A percentile compares a stretch with the other conserved stretches of the same genome.
These are phyloP conservation scores for Selenicereus undatus DNA, from an alignment of 148 eudicot genomes.

Conservation along the genomic window DNA sequence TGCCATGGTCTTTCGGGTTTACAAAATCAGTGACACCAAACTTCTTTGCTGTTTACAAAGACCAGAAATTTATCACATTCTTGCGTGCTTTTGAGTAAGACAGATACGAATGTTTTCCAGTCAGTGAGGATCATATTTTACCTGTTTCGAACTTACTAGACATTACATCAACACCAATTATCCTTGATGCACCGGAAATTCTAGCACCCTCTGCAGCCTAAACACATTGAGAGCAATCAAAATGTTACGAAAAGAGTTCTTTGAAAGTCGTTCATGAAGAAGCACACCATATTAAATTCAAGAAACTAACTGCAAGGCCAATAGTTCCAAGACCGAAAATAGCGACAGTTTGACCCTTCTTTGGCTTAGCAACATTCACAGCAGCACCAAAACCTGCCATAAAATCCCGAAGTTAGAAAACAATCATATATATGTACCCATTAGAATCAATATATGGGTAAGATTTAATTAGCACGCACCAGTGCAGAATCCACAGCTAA, in stretches of 20 bases:
- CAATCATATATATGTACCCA: background rate
- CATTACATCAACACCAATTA: slow-evolving; percentile 52
- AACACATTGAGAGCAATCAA: background rate
- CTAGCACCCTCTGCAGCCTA: slow-evolving; percentile 64
- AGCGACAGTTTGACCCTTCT: slow-evolving; percentile 67
- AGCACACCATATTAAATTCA: background rate
- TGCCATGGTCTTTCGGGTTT: slow-evolving; percentile 48
- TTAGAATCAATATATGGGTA: background rate
- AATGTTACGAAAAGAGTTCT: background rate
- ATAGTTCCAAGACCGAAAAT: slow-evolving; percentile 78
- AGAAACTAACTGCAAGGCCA: slow-evolving; percentile 64
- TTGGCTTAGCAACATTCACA: slow-evolving; percentile 78
- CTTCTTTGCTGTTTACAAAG: slow-evolving; percentile 39
- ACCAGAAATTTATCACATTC: background rate
- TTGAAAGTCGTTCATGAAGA: background rate
- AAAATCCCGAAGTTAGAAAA: background rate
- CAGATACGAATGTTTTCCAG: background rate
- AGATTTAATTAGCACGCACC: slow-evolving; percentile 36
- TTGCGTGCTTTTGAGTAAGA: background rate
- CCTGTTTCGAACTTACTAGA: slow-evolving; percentile 16
- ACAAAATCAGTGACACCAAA: slow-evolving; percentile 52
- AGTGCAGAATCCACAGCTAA: slow-evolving; percentile 73
- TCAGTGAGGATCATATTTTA: background rate
- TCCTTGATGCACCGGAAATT: slow-evolving; percentile 53
- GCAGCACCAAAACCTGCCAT: slow-evolving; percentile 64